Evolutionary conservation across 345 rosid genomes (phyloP).

Genomic region (Adansonia digitata): DNA sequence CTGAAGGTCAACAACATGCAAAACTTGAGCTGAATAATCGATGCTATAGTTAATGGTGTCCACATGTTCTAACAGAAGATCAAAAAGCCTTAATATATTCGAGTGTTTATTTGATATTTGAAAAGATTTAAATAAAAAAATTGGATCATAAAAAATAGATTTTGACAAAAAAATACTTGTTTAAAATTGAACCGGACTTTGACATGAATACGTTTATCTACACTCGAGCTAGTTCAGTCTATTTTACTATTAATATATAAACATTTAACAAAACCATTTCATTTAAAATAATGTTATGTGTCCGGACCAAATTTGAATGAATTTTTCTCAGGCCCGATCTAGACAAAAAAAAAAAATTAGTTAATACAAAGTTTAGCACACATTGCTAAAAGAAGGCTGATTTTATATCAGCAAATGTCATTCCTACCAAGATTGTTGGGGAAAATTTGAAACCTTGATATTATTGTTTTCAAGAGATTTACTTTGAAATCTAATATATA

Average conservation of each 20-base stretch:
- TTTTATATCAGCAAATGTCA: not conserved
- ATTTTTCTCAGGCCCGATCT: not conserved
- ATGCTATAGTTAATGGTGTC: not conserved
- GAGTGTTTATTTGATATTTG: not conserved
- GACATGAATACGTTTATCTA: no score
- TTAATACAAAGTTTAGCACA: not conserved
- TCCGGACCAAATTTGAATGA: no score
- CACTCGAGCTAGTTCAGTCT: no score
- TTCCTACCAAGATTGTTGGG: not conserved
- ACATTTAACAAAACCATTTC: no score
- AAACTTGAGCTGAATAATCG: not conserved
- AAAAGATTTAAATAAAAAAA: no score
- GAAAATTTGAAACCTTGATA: not conserved
- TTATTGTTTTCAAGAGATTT: not conserved
- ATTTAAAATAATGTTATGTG: no score
- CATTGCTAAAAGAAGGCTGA: no score
- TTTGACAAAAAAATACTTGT: no score
- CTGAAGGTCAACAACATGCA: not conserved
- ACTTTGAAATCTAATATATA: no score
- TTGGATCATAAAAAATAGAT: no score
- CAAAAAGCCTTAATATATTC: not conserved
- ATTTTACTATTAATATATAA: no score
- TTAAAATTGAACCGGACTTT: no score
- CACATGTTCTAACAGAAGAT: not conserved
- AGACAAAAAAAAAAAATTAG: not conserved